These are phyloP conservation scores for Neodidymelliopsis sp. DNA, from an alignment of 2,329 filamentous ascomycete genomes.

Conservation along the genomic window DNA sequence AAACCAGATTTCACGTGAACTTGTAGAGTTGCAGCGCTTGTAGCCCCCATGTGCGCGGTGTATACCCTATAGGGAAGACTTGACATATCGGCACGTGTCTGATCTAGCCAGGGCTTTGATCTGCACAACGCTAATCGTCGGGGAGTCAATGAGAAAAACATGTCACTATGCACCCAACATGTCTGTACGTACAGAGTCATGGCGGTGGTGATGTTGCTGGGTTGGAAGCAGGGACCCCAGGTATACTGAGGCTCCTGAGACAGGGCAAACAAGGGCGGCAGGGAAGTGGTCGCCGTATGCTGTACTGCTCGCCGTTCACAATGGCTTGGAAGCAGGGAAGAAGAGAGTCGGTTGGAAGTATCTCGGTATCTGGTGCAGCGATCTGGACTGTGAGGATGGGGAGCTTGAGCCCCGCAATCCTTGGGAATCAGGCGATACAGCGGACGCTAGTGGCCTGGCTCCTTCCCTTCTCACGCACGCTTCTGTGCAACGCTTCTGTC, in stretches of 20 bases:
- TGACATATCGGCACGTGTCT: not conserved
- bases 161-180: not conserved
- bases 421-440: slow-evolving; percentile 1
- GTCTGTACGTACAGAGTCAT: too few relatives aligned
- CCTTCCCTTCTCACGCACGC: too few relatives aligned
- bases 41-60: slow-evolving; percentile 4
- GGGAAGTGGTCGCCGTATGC: slow-evolving; percentile 1
- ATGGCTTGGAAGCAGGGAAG: not conserved
- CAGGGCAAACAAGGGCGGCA: not conserved
- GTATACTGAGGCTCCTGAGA: not conserved
- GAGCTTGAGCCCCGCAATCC: not conserved
- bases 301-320: not conserved
- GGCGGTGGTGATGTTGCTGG: not conserved
- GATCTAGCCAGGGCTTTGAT: not conserved
- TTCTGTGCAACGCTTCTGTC: too few relatives aligned
- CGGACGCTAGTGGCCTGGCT: not conserved
- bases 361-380: not conserved
- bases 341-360: not conserved
- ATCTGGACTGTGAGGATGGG: slow-evolving; percentile 12
- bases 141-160: not conserved
- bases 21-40: not conserved
- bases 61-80: slow-evolving; percentile 1
- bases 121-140: not conserved
- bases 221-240: not conserved
- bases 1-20: not conserved